These are phyloP conservation scores for Euptelea pleiosperma DNA, from an alignment of 164 flowering plant species.

Conservation along the genomic window DNA sequence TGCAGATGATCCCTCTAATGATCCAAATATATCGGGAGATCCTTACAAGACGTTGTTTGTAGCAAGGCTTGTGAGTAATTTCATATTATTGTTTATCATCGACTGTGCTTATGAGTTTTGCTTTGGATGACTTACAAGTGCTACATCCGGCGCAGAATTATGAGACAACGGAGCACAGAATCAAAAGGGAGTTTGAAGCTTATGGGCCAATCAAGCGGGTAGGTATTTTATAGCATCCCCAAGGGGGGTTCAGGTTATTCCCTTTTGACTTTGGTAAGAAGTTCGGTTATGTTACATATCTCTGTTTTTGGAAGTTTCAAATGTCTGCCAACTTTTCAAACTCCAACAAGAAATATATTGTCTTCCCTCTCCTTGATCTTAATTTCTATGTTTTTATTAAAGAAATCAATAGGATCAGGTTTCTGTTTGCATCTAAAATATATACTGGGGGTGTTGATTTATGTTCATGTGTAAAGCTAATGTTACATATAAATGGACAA, in stretches of 20 bases:
- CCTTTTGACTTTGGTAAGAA: slow-evolving; percentile 75
- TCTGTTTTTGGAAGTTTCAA: neutral
- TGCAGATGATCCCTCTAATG: slow-evolving; percentile 86
- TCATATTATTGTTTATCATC: neutral
- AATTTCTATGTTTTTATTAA: too few species aligned
- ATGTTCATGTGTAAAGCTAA: too few species aligned
- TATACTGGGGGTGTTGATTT: too few species aligned
- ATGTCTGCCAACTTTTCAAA: neutral
- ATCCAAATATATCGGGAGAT: slow-evolving; percentile 85
- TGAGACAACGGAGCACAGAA: slow-evolving; percentile 89
- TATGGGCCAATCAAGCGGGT: slow-evolving; percentile 99
- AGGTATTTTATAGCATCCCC: slow-evolving; percentile 69
- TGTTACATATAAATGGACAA: too few species aligned
- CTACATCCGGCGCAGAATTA: slow-evolving; percentile 58
- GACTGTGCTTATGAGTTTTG: neutral
- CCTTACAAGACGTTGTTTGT: slow-evolving; percentile 98
- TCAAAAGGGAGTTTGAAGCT: slow-evolving; percentile 99
- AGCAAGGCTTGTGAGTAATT: slow-evolving; percentile 78
- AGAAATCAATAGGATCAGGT: too few species aligned
- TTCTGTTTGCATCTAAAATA: too few species aligned
- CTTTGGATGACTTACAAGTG: neutral
- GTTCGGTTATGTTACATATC: slow-evolving; percentile 17
- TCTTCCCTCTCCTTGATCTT: too few species aligned
- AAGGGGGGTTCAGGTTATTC: slow-evolving; percentile 44
- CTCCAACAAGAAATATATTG: too few species aligned